Percentiles rank a stretch among this genome's conserved stretches.
These are phyloP conservation scores for Cytospora paraplurivora DNA, from an alignment of 2,329 filamentous ascomycete species.

Conservation along the genomic window DNA sequence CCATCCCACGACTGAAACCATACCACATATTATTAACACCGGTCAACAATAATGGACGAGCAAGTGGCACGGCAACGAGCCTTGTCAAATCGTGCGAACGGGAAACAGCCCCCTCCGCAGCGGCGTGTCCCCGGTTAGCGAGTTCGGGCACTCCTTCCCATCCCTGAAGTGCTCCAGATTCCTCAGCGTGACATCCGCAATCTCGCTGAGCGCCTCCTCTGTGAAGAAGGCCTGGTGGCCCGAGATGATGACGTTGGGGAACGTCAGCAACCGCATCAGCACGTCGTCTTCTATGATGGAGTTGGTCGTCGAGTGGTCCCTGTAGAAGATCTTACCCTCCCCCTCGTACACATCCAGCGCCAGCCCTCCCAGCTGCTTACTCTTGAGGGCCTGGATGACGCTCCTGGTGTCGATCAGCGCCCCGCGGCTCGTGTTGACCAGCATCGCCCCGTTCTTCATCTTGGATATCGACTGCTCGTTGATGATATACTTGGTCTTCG, in stretches of 20 bases:
- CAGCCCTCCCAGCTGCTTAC: conserved; percentile 59
- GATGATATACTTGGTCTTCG: conserved; percentile 62
- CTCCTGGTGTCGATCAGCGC: conserved; percentile 63
- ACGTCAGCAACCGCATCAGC: conserved; percentile 67
- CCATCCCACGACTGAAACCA: too few relatives aligned
- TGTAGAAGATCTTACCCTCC: conserved; percentile 65
- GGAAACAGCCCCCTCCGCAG: conserved; percentile 12
- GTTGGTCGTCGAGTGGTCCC: conserved; percentile 56
- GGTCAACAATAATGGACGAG: neutral
- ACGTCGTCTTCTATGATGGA: conserved; percentile 68
- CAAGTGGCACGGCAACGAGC: neutral
- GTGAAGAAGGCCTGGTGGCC: conserved; percentile 74
- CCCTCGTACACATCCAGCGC: conserved; percentile 71
- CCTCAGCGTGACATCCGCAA: conserved; percentile 59
- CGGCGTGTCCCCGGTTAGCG: conserved; percentile 35
- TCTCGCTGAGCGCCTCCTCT: conserved; percentile 64
- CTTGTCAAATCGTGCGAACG: conserved; percentile 24
- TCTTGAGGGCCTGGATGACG: conserved; percentile 63
- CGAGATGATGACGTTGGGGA: conserved; percentile 67
- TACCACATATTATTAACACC: neutral
- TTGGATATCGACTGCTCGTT: conserved; percentile 52
- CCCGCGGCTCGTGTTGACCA: conserved; percentile 71
- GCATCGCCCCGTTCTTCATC: conserved; percentile 62
- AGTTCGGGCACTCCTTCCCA: conserved; percentile 41
- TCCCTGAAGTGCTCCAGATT: conserved; percentile 54